phyloP scores from a whole-genome alignment of 2,329 filamentous ascomycete genomes.

The Cladobotryum mycophilum region DNA sequence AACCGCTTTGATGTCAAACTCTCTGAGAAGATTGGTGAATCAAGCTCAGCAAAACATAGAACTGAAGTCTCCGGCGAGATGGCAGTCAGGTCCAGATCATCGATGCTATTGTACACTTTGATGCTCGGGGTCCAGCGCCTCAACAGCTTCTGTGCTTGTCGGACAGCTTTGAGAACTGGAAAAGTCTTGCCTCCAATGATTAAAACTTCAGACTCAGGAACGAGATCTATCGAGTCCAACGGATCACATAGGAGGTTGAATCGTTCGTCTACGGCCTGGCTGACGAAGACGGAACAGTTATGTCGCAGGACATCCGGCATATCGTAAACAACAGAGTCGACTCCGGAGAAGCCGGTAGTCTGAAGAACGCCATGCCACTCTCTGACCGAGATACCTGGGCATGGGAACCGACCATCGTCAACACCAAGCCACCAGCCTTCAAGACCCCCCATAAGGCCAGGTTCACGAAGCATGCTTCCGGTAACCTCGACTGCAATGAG shows the following conservation, averaged over 20 bases:
- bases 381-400: constrained; percentile 2
- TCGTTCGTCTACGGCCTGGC: not conserved
- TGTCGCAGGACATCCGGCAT: not conserved
- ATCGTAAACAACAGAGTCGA: constrained; percentile 6
- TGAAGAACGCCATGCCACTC: not conserved
- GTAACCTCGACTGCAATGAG: constrained; percentile 38
- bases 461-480: constrained; percentile 9
- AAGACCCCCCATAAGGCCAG: constrained; percentile 20
- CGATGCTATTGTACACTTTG: not conserved
- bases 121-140: not conserved
- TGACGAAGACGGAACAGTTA: not conserved
- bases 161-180: not conserved
- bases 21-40: not conserved
- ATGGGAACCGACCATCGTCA: constrained; percentile 16
- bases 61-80: not conserved
- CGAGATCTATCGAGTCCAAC: not conserved
- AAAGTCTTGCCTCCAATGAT: constrained; percentile 1
- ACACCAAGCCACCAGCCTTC: constrained; percentile 24
- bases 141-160: not conserved
- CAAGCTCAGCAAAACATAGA: not conserved
- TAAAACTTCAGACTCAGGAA: not conserved
- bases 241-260: not conserved
- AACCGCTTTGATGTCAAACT: not conserved
- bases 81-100: not conserved
- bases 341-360: constrained; percentile 8